Conservation (phyloP, 768 basidiomycete species). For the Suillus discolor region DNA sequence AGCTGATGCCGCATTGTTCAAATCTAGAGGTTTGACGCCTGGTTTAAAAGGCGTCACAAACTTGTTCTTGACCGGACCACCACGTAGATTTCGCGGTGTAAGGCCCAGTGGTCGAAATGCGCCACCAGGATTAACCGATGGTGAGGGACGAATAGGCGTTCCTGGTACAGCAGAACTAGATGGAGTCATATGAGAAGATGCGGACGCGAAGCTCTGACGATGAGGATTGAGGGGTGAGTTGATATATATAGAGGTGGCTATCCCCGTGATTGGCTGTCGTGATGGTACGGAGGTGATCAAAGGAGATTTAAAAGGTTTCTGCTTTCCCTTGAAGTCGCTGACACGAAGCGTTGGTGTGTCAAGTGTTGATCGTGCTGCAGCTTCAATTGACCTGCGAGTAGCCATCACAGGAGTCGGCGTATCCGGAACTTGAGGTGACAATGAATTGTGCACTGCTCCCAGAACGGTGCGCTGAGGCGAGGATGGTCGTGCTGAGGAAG, state of each 20-base stretch:
- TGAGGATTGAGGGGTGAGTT: slow-evolving; percentile 21
- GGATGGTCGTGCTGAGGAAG: slow-evolving; percentile 9
- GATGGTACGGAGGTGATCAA: slow-evolving; percentile 26
- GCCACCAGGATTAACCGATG: slow-evolving; percentile 15
- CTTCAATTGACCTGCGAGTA: slow-evolving; percentile 28
- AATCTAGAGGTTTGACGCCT: slow-evolving; percentile 47
- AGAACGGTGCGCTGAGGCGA: slow-evolving; percentile 36
- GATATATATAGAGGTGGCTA: slow-evolving; percentile 35
- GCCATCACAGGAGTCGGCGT: slow-evolving; percentile 42
- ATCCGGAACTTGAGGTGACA: slow-evolving; percentile 30
- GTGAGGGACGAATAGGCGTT: slow-evolving; percentile 40
- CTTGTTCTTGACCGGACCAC: slow-evolving; percentile 36
- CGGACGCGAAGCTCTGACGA: slow-evolving; percentile 7
- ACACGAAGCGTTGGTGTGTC: slow-evolving; percentile 12
- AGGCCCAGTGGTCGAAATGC: slow-evolving; percentile 27
- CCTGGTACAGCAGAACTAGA: slow-evolving; percentile 17
- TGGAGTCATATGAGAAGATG: slow-evolving; percentile 13
- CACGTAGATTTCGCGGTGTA: slow-evolving; percentile 23
- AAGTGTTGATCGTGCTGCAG: slow-evolving; percentile 16
- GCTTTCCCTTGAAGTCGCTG: slow-evolving; percentile 14
- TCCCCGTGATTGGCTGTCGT: slow-evolving; percentile 17
- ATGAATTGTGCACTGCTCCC: slow-evolving; percentile 39
- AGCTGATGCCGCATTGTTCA: neutral
- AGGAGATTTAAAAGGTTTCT: slow-evolving; percentile 52
- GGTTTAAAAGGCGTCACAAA: slow-evolving; percentile 68